Conservation (phyloP, 495 filamentous ascomycete genomes). For the Aspergillus hancockii region DNA sequence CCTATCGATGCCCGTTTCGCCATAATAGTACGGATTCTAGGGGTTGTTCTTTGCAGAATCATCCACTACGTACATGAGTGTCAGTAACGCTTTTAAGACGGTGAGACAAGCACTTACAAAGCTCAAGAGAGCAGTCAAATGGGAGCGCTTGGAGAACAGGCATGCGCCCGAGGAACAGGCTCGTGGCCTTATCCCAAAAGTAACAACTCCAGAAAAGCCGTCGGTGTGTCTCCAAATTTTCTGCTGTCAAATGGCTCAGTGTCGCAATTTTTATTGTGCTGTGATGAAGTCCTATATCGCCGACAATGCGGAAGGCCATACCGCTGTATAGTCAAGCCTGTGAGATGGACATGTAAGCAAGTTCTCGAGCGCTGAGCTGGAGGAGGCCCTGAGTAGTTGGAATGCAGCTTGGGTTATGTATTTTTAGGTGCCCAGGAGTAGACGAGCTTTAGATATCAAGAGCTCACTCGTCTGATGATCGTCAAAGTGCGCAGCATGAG, state of each 20-base stretch:
- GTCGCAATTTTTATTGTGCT: background rate
- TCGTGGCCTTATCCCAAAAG: slow-evolving; percentile 4
- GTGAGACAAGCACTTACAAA: background rate
- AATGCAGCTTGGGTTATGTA: background rate
- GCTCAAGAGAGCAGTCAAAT: background rate
- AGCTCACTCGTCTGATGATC: background rate
- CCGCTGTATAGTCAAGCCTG: slow-evolving; percentile 5
- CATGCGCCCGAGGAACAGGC: background rate
- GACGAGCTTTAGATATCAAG: background rate
- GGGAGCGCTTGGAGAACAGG: background rate
- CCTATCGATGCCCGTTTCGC: background rate
- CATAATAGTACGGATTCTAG: background rate
- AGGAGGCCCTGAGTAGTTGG: background rate
- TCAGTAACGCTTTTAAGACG: too few species aligned
- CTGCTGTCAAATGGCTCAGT: background rate
- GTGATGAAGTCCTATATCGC: background rate
- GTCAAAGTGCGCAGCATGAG: background rate
- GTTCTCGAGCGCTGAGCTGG: background rate
- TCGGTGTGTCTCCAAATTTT: background rate
- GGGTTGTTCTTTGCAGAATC: background rate
- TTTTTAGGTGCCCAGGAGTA: background rate
- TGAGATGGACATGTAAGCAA: background rate
- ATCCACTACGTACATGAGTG: too few species aligned
- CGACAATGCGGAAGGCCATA: slow-evolving; percentile 4
- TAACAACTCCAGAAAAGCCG: slow-evolving; percentile 7